A percentile compares a stretch with the other conserved stretches of the same genome.
Evolutionary conservation across 2,329 filamentous ascomycete species (phyloP).

Genomic region (Pseudocercospora vitis): DNA sequence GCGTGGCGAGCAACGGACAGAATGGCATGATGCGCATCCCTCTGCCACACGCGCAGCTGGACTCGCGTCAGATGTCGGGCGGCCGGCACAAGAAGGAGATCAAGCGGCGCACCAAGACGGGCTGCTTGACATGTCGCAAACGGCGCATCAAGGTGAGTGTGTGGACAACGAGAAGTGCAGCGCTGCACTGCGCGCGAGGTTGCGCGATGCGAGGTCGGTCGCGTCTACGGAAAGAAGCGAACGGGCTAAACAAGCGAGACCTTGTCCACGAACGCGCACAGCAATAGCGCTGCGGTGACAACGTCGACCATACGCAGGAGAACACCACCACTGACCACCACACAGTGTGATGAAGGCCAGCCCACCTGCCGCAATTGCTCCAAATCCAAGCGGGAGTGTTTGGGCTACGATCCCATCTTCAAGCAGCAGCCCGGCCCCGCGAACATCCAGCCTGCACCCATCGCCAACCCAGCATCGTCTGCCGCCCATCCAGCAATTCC

Average conservation of each 20-base stretch:
- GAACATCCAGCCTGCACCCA: constrained; percentile 68
- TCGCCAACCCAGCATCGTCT: constrained; percentile 15
- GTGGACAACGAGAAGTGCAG: constrained; percentile 6
- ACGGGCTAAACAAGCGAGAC: constrained; percentile 23
- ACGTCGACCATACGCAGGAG: background rate
- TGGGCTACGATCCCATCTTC: constrained; percentile 86
- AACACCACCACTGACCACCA: constrained; percentile 5
- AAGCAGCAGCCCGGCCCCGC: constrained; percentile 70
- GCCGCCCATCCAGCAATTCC: constrained; percentile 3
- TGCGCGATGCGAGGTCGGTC: constrained; percentile 18
- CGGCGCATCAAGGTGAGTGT: constrained; percentile 69
- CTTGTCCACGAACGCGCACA: constrained; percentile 13
- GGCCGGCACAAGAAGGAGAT: constrained; percentile 71
- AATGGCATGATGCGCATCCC: constrained; percentile 53
- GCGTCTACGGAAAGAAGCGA: constrained; percentile 15
- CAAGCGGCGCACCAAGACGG: constrained; percentile 63
- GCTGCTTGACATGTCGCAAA: constrained; percentile 58
- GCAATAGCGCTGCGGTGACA: background rate
- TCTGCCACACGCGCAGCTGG: constrained; percentile 48
- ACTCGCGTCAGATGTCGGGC: constrained; percentile 56
- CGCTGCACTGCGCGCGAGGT: constrained; percentile 4
- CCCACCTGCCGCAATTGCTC: constrained; percentile 88
- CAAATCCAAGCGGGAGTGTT: constrained; percentile 82
- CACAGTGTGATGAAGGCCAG: constrained; percentile 91
- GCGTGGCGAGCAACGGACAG: constrained; percentile 29